Evolutionary conservation across 2,329 filamentous ascomycete genomes (phyloP).

Genomic region (Trichophyton verrucosum): DNA sequence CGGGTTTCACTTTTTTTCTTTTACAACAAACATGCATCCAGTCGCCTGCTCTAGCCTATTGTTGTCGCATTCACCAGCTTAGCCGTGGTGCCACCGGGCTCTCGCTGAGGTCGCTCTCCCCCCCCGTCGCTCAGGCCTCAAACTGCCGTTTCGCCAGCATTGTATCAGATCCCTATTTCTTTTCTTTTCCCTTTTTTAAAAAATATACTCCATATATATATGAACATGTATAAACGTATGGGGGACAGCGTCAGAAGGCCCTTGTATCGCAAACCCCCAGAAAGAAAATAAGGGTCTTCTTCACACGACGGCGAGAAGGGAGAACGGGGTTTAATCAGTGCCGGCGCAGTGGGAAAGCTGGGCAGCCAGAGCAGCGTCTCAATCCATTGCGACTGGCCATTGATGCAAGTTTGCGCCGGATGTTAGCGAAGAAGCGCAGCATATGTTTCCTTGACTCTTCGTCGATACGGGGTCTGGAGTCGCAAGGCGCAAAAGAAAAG

Average conservation of each 20-base stretch:
- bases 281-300: too few species aligned
- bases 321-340: not conserved
- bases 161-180: not conserved
- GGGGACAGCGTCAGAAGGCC: too few species aligned
- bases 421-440: not conserved
- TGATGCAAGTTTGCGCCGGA: not conserved
- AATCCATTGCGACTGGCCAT: not conserved
- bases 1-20: constrained; percentile 2
- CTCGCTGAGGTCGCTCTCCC: not conserved
- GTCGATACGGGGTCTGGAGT: not conserved
- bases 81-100: not conserved
- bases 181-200: too few species aligned
- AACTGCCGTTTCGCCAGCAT: not conserved
- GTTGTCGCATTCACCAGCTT: not conserved
- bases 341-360: not conserved
- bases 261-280: too few species aligned
- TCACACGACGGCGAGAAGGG: too few species aligned
- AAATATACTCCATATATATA: not conserved
- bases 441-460: not conserved
- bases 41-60: constrained; percentile 1
- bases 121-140: not conserved
- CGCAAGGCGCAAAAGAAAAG: not conserved
- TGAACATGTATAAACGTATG: not conserved
- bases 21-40: constrained; percentile 1
- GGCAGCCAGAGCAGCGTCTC: not conserved